Evolutionary conservation across 768 basidiomycete species (phyloP), one percentile per base, ranked within the genome.

Genomic region (Rhodosporidiobolus odoratus): DNA sequence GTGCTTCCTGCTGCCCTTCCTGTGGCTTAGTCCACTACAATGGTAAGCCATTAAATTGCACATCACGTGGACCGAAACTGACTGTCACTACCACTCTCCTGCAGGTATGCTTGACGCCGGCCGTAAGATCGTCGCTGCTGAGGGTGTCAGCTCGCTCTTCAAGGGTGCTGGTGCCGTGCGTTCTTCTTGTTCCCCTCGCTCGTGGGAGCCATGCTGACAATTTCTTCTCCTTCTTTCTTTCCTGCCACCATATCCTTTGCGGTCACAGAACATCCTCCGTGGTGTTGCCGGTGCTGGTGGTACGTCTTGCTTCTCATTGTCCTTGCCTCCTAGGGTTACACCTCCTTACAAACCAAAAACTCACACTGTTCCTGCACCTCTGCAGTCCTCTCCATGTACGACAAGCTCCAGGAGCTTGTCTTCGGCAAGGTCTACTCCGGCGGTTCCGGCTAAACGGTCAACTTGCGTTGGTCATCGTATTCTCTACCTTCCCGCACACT

Each of bases 331-430:
- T 10, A 15, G 34, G 30, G 23, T 58, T 37, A 17, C 40, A 10
- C 27, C n/a, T n/a, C n/a, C n/a, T n/a, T n/a, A n/a, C n/a, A n/a
- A n/a, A n/a, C n/a, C n/a, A n/a, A n/a, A n/a, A n/a, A n/a, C n/a
- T 34, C 16, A 9, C 84, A 95, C 95, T 81, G 95, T 95, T 92
- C n/a, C n/a, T n/a, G n/a, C n/a, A n/a, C n/a, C n/a, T n/a, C n/a
- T n/a, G n/a, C n/a, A n/a, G 96, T 98, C 78, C 83, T 99, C 80
- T 97, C 96, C 62, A 84, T 98, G 72, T 98, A 98, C 84, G 96
- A 98, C 88, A 95, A 98, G 84, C 87, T 96, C 79, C 95, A 98
- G 82, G 85, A 91, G 81, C 81, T 81, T 73, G 76, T 74, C 62
- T 74, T 69, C 73, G 73, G 68, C 50, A 73, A 68, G 63, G 69